Evolutionary conservation across 129 eudicot species (phyloP).

Genomic region (Ambrosia trifida): DNA sequence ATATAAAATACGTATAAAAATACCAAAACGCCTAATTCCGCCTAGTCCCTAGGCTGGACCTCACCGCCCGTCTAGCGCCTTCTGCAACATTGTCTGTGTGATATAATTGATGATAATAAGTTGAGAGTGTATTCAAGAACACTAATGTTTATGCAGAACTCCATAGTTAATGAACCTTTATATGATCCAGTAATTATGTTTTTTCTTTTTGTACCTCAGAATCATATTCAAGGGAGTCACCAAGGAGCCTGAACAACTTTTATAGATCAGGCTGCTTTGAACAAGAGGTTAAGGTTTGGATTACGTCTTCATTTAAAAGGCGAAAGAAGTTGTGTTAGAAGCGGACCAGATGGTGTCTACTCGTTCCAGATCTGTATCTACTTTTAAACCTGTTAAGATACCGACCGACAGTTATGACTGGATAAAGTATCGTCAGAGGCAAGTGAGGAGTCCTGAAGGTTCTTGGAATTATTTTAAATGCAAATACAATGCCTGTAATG

Average conservation of each 20-base stretch:
- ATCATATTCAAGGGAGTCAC: conserved; percentile 47
- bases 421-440: conserved; percentile 84
- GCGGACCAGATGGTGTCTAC: too few species aligned
- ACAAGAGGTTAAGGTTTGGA: too few species aligned
- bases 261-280: conserved; percentile 44
- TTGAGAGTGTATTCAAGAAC: neutral
- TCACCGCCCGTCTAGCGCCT: too few species aligned
- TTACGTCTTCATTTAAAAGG: neutral
- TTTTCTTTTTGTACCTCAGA: conserved; percentile 31
- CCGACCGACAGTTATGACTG: conserved; percentile 64
- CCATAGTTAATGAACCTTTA: neutral
- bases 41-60: too few species aligned
- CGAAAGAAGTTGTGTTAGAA: neutral
- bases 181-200: neutral
- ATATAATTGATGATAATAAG: too few species aligned
- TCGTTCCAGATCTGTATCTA: conserved; percentile 20
- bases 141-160: neutral
- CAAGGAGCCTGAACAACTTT: conserved; percentile 48
- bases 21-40: too few species aligned
- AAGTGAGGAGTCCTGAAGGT: conserved; percentile 72
- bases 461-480: conserved; percentile 76
- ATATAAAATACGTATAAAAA: too few species aligned
- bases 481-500: conserved; percentile 54
- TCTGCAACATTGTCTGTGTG: too few species aligned
- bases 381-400: conserved; percentile 33